These are phyloP conservation scores for Hymenoscyphus salicellus DNA, from an alignment of 2,329 filamentous ascomycete species.

Conservation along the genomic window DNA sequence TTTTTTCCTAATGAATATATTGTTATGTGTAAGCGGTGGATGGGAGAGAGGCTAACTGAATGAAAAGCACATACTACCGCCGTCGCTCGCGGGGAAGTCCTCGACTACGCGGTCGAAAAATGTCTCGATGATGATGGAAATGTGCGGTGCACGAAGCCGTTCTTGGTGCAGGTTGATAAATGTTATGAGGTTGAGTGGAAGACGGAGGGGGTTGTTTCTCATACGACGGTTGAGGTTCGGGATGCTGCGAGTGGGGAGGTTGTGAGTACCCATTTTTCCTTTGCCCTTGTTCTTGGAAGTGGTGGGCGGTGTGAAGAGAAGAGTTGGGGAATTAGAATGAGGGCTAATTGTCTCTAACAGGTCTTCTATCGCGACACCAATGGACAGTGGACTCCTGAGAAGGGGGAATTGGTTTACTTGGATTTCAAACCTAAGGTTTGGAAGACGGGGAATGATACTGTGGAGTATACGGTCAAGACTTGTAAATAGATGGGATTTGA, in stretches of 20 bases:
- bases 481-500: constrained; percentile 30
- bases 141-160: constrained; percentile 36
- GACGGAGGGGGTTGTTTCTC: constrained; percentile 40
- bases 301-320: too few species aligned
- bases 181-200: constrained; percentile 43
- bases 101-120: constrained; percentile 44
- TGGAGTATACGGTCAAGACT: constrained; percentile 42
- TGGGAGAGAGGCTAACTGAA: too few species aligned
- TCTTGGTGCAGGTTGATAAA: constrained; percentile 38
- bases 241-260: constrained; percentile 40
- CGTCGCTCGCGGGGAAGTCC: constrained; percentile 38
- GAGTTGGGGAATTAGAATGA: neutral
- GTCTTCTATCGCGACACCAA: constrained; percentile 47
- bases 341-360: too few species aligned
- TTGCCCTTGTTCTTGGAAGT: neutral
- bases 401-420: constrained; percentile 45
- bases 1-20: too few species aligned
- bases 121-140: constrained; percentile 42
- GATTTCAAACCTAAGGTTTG: constrained; percentile 48
- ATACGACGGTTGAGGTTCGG: constrained; percentile 41
- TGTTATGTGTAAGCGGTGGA: too few species aligned
- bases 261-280: constrained; percentile 2
- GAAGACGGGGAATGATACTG: constrained; percentile 44
- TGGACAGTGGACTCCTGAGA: constrained; percentile 45
- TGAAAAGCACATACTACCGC: constrained; percentile 12